Evolutionary conservation across 2,329 filamentous ascomycete species (phyloP), one percentile per base, ranked within the genome.

Genomic region (Aureobasidium musti): DNA sequence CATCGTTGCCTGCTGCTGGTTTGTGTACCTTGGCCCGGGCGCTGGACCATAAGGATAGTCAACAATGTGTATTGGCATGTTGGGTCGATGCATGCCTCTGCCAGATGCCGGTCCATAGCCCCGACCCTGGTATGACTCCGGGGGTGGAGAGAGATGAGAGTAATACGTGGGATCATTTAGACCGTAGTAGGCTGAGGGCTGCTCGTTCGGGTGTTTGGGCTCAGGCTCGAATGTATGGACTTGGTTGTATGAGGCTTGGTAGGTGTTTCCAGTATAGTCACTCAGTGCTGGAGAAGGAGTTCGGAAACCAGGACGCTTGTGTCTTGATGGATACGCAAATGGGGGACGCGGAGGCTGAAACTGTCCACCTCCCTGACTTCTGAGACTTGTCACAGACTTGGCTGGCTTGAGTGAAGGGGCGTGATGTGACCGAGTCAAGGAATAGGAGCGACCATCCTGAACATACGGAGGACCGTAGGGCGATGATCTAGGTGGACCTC

Each of bases 201-300:
- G 49, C 5, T 64, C 61, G n/a, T 6, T 26, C 1, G 19, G 17
- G 26, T 41, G 23, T 13, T 33, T 53, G 8, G 17, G 21, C 11
- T 63, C 60, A 14, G 23, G 5, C 10, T 37, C 61, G 14, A 64
- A 54, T 8, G 59, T 13, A 28, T 41, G 45, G 19, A 21, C 5
- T 10, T 50, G 59, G 17, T 23, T 33, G 33, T 50, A 41, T 17
- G 49, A 19, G 19, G 17, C 28, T 43, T 53, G 61, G 13, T 64
- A 54, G 19, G 37, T 4, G 45, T 23, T 30, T 5, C 43, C 33
- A 35, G 39, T 63, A 41, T 67, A 68, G 52, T 83, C 80, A 67
- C 79, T 82, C 73, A 79, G 69, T 8, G 79, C 78, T 41, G 80
- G 79, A 23, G 81, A 82, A 14, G 74, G 72, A 21, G 80, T 75